Evolutionary conservation across 306 rosid genomes (phyloP).

Genomic region (Nissolia schottii): DNA sequence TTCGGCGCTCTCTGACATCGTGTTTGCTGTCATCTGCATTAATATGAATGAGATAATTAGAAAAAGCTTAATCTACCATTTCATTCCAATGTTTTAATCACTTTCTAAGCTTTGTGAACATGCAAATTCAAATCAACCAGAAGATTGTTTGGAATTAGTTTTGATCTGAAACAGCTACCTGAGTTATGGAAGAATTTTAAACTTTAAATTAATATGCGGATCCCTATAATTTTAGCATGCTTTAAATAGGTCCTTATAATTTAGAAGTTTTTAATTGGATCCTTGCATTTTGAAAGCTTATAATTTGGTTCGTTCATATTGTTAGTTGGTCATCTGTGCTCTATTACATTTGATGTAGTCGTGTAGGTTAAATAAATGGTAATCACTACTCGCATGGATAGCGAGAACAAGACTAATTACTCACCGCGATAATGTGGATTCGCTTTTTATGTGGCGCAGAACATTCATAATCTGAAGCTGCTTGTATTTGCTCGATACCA

Average conservation of each 20-base stretch:
- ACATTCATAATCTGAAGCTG: conserved; percentile 25
- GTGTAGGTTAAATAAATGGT: neutral
- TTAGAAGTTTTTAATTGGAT: neutral
- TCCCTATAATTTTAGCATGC: neutral
- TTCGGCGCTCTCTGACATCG: conserved; percentile 86
- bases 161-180: neutral
- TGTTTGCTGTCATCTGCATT: conserved; percentile 94
- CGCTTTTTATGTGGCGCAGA: conserved; percentile 29
- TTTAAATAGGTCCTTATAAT: neutral
- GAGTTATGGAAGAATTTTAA: neutral
- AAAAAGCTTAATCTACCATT: neutral
- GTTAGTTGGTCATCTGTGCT: neutral
- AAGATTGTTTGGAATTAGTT: neutral
- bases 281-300: too few species aligned
- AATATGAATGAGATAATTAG: neutral
- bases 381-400: neutral
- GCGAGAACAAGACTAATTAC: neutral
- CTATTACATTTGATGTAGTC: neutral
- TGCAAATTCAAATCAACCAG: neutral
- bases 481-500: conserved; percentile 48
- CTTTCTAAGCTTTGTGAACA: neutral
- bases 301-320: neutral
- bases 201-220: neutral
- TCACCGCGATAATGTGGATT: conserved; percentile 79
- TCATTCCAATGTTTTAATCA: neutral